Evolutionary conservation across 257 asterid species (phyloP).

Genomic region (Nicotiana noctiflora): DNA sequence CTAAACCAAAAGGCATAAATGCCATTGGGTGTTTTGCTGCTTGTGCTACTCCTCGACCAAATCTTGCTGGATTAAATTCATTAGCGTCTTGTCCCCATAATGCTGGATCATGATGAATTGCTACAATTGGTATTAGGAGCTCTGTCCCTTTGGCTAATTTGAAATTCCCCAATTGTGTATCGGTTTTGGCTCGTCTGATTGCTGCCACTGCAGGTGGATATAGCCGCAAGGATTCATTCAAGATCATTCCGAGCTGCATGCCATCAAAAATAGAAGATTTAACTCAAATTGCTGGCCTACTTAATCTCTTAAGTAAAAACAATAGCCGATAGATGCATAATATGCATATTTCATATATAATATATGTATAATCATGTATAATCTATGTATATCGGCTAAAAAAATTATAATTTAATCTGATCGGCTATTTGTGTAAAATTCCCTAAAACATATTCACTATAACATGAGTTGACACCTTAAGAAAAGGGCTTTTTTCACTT

Average conservation of each 20-base stretch:
- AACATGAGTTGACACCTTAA: too few relatives aligned
- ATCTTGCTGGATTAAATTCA: conserved; percentile 60
- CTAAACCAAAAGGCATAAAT: conserved; percentile 71
- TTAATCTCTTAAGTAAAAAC: too few relatives aligned
- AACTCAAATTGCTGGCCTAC: too few relatives aligned
- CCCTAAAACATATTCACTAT: too few relatives aligned
- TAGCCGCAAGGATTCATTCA: conserved; percentile 59
- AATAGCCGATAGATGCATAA: too few relatives aligned
- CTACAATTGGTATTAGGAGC: conserved; percentile 64
- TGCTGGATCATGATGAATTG: conserved; percentile 55
- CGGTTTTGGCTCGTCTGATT: conserved; percentile 67
- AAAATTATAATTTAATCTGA: too few relatives aligned
- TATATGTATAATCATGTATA: too few relatives aligned
- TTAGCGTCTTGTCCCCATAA: conserved; percentile 73
- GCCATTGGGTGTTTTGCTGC: conserved; percentile 15
- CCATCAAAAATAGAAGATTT: conserved; percentile 6
- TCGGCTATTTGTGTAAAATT: too few relatives aligned
- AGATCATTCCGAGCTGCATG: conserved; percentile 56
- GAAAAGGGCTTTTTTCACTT: too few relatives aligned
- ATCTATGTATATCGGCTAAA: too few relatives aligned
- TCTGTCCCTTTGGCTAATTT: conserved; percentile 58
- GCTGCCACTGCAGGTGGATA: conserved; percentile 77
- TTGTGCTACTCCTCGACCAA: conserved; percentile 27
- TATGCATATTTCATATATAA: too few relatives aligned
- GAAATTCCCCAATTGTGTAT: conserved; percentile 53